A percentile compares a stretch with the other conserved stretches of the same genome.
Evolutionary conservation across 2,329 filamentous ascomycete species (phyloP).

Genomic region (Pseudogymnoascus sp.): DNA sequence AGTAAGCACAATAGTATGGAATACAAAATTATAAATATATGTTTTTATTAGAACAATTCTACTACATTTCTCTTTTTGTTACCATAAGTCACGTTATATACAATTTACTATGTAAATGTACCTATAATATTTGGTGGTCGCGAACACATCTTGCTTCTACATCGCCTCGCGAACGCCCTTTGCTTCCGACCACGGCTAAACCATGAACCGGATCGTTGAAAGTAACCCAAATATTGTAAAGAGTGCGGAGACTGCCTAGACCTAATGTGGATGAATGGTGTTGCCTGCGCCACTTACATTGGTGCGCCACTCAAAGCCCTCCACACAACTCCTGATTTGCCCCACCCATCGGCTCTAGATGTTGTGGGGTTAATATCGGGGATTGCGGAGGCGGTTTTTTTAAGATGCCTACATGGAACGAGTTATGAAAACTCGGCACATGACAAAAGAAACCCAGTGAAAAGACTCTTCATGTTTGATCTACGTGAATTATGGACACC

Average conservation of each 20-base stretch:
- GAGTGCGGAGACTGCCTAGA: not conserved
- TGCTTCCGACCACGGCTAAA: too few relatives aligned
- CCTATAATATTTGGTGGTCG: too few relatives aligned
- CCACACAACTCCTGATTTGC: not conserved
- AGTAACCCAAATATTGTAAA: not conserved
- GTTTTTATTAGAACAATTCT: not conserved
- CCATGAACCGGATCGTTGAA: not conserved
- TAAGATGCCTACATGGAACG: not conserved
- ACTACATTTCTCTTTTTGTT: too few relatives aligned
- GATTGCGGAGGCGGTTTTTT: not conserved
- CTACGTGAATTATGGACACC: constrained; percentile 1
- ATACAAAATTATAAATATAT: not conserved
- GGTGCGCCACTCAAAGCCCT: not conserved
- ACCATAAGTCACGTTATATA: too few relatives aligned
- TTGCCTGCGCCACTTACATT: not conserved
- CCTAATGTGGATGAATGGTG: not conserved
- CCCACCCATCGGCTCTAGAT: not conserved
- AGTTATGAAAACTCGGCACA: not conserved
- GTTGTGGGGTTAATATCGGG: not conserved
- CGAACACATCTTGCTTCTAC: too few relatives aligned
- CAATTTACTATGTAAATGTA: too few relatives aligned
- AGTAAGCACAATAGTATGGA: constrained; percentile 1
- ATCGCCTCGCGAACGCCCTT: too few relatives aligned
- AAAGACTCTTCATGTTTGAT: not conserved
- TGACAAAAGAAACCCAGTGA: not conserved